Conservation (phyloP, 2,329 filamentous ascomycete species). For the Trichoderma lentiforme region DNA sequence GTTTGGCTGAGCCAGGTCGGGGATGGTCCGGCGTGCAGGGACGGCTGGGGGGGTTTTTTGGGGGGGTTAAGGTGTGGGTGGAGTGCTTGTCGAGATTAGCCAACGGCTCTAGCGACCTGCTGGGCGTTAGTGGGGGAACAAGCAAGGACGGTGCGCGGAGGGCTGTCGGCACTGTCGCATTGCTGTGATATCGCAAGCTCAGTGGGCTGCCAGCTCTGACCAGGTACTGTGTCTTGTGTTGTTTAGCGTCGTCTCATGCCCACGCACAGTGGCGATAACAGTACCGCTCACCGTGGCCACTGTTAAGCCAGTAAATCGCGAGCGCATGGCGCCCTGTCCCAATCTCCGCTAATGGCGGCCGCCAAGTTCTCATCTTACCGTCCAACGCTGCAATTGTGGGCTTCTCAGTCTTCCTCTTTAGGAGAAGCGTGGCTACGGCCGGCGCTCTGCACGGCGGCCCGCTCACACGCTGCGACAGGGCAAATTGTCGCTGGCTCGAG, state of each 20-base stretch:
- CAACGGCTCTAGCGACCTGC: slow-evolving; percentile 27
- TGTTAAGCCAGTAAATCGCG: slow-evolving; percentile 15
- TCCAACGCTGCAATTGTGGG: slow-evolving; percentile 12
- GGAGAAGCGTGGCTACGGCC: slow-evolving; percentile 15
- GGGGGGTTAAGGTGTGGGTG: slow-evolving; percentile 39
- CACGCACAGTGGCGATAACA: not conserved
- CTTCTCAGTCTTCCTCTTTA: slow-evolving; percentile 19
- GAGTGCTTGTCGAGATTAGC: slow-evolving; percentile 43
- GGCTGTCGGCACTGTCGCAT: not conserved
- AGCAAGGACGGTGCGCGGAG: slow-evolving; percentile 11
- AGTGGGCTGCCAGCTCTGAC: not conserved
- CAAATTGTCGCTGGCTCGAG: not conserved
- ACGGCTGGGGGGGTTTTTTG: slow-evolving; percentile 26
- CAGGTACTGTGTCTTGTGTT: not conserved
- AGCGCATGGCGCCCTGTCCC: slow-evolving; percentile 15
- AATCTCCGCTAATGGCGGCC: slow-evolving; percentile 21
- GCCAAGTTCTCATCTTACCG: slow-evolving; percentile 20
- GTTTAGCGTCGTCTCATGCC: not conserved
- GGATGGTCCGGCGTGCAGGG: slow-evolving; percentile 29
- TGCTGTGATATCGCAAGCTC: not conserved
- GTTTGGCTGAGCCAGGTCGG: slow-evolving; percentile 35
- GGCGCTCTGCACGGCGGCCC: slow-evolving; percentile 20
- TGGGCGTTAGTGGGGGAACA: slow-evolving; percentile 29
- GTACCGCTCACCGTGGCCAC: not conserved
- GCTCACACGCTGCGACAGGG: slow-evolving; percentile 19